These are phyloP conservation scores for Reutealis trisperma DNA, from an alignment of 345 rosid species.

Conservation along the genomic window DNA sequence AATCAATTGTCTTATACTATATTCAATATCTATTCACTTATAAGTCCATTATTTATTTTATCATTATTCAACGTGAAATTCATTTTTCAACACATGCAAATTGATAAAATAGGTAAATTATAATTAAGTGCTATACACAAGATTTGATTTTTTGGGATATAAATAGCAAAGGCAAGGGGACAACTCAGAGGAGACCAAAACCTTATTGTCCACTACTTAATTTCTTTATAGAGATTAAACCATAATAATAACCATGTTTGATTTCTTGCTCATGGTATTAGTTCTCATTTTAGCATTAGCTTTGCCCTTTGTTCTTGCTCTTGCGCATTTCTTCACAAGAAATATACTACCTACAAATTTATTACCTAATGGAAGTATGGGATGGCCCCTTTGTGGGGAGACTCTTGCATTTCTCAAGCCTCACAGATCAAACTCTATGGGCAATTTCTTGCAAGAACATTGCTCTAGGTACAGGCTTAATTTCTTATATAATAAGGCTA, in stretches of 20 bases:
- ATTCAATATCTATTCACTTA: too few relatives aligned
- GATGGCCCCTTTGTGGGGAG: constrained; percentile 81
- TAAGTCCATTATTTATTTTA: too few relatives aligned
- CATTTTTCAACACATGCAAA: too few relatives aligned
- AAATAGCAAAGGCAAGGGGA: background rate
- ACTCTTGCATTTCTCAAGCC: constrained; percentile 75
- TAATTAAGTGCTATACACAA: background rate
- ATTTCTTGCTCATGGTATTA: constrained; percentile 1
- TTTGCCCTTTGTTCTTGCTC: constrained; percentile 11
- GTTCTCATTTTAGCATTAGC: constrained; percentile 27
- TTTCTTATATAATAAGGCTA: too few relatives aligned
- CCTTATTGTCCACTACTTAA: background rate
- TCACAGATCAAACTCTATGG: constrained; percentile 66
- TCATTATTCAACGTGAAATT: too few relatives aligned
- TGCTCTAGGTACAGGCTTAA: constrained; percentile 48
- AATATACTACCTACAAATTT: constrained; percentile 20
- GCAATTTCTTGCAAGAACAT: constrained; percentile 63
- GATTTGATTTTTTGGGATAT: background rate
- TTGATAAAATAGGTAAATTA: background rate
- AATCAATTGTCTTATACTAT: too few relatives aligned
- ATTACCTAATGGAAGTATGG: constrained; percentile 63
- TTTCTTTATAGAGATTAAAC: background rate
- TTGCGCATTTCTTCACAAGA: background rate
- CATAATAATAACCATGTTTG: constrained; percentile 9
- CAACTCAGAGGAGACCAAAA: background rate